These are phyloP conservation scores for Phialophora tarda DNA, from an alignment of 2,329 filamentous ascomycete species.

Conservation along the genomic window DNA sequence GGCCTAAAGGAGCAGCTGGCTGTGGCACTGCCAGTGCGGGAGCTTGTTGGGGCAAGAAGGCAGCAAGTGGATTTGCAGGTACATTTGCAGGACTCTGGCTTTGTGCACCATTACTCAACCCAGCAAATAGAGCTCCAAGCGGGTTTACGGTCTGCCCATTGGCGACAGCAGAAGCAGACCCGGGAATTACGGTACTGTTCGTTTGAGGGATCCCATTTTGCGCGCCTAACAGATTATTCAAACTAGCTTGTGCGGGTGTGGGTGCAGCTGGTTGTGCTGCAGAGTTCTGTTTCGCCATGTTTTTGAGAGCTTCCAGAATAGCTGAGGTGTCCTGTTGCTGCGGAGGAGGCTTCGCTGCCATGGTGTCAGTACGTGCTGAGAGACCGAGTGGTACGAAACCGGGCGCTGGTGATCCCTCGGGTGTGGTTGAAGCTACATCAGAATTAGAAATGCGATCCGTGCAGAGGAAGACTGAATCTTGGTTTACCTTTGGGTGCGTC, in stretches of 20 bases:
- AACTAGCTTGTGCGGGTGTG: slow-evolving; percentile 48
- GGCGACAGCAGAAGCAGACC: slow-evolving; percentile 48
- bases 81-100: slow-evolving; percentile 45
- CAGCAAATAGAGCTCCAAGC: slow-evolving; percentile 57
- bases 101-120: slow-evolving; percentile 48
- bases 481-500: slow-evolving; percentile 65
- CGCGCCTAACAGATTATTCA: slow-evolving; percentile 57
- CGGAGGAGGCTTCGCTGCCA: slow-evolving; percentile 40
- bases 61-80: slow-evolving; percentile 49
- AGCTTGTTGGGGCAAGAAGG: slow-evolving; percentile 50
- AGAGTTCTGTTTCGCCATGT: slow-evolving; percentile 77
- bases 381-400: slow-evolving; percentile 50
- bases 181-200: slow-evolving; percentile 50
- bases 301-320: slow-evolving; percentile 79
- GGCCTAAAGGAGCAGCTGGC: slow-evolving; percentile 41
- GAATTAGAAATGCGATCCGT: slow-evolving; percentile 19
- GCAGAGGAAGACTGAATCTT: slow-evolving; percentile 56
- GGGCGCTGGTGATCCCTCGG: slow-evolving; percentile 60
- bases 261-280: slow-evolving; percentile 52
- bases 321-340: slow-evolving; percentile 62
- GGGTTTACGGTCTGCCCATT: slow-evolving; percentile 66
- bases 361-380: slow-evolving; percentile 39
- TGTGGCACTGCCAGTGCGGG: slow-evolving; percentile 39
- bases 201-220: slow-evolving; percentile 53
- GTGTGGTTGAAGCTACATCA: slow-evolving; percentile 61